A percentile compares a stretch with the other conserved stretches of the same genome.
These are phyloP conservation scores for Rhizopogon vesiculosus DNA, from an alignment of 768 basidiomycete species.

Conservation along the genomic window DNA sequence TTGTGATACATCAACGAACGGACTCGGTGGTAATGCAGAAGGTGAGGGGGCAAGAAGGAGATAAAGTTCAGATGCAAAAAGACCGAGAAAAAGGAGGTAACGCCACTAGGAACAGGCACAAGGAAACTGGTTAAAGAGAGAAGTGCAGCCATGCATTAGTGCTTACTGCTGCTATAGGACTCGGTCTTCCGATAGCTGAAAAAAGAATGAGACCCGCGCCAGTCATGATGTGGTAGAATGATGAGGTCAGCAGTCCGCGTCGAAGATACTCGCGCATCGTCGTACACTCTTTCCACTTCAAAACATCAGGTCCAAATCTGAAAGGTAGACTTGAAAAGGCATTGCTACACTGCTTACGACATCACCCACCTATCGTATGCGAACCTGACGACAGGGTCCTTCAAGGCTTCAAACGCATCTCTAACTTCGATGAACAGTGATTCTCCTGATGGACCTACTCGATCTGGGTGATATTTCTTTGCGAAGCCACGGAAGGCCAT, in stretches of 20 bases:
- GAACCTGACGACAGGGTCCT: conserved; percentile 72
- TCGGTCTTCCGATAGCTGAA: conserved; percentile 56
- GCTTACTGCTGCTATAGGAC: conserved; percentile 64
- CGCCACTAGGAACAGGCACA: conserved; percentile 56
- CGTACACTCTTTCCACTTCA: conserved; percentile 63
- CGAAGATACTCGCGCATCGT: conserved; percentile 67
- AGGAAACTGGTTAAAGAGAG: conserved; percentile 9
- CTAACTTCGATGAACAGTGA: conserved; percentile 65
- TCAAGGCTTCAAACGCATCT: conserved; percentile 74
- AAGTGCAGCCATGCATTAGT: not conserved
- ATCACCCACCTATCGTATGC: conserved; percentile 74
- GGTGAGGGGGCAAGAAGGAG: conserved; percentile 60
- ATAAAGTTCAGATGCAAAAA: conserved; percentile 59
- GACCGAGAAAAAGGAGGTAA: conserved; percentile 61
- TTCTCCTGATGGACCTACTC: conserved; percentile 53
- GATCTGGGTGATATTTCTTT: conserved; percentile 72
- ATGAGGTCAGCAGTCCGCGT: conserved; percentile 56
- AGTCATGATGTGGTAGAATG: conserved; percentile 65
- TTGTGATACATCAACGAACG: conserved; percentile 17
- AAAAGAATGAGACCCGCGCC: conserved; percentile 54
- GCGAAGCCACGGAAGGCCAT: conserved; percentile 73
- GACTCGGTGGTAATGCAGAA: conserved; percentile 18
- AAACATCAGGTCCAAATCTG: conserved; percentile 76
- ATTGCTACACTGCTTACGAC: not conserved
- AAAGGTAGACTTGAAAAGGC: conserved; percentile 4